These are phyloP conservation scores for Combretum micranthum DNA, from an alignment of 345 rosid species.

Conservation along the genomic window DNA sequence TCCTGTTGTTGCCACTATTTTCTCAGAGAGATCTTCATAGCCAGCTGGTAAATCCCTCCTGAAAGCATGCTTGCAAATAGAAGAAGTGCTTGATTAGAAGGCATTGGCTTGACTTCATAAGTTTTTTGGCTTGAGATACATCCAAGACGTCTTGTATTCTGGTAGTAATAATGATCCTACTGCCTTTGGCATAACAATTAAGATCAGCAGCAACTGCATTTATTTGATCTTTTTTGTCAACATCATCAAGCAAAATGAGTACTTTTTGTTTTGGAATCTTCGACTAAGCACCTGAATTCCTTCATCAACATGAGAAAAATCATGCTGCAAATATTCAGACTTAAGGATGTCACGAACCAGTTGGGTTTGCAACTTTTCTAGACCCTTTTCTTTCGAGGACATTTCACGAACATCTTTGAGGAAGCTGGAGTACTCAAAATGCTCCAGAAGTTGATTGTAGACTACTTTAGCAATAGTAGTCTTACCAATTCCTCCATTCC, in stretches of 20 bases:
- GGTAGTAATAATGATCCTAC: conserved; percentile 8
- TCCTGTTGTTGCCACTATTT: neutral
- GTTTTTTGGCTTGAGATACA: neutral
- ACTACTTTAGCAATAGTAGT: conserved; percentile 3
- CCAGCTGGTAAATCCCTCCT: neutral
- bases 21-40: neutral
- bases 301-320: neutral
- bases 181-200: neutral
- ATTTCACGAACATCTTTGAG: neutral
- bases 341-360: neutral
- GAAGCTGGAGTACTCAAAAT: neutral
- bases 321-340: neutral
- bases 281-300: neutral
- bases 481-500: conserved; percentile 10
- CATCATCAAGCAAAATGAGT: conserved; percentile 4
- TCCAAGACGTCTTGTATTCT: neutral
- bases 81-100: neutral
- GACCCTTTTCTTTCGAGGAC: neutral
- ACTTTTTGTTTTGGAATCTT: neutral
- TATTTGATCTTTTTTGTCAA: neutral
- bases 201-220: neutral
- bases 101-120: neutral
- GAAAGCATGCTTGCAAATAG: conserved; percentile 5
- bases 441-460: neutral
- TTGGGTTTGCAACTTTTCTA: neutral